phyloP scores from a whole-genome alignment of 2,329 filamentous ascomycete genomes.

The Tolypocladium ovalisporum region DNA sequence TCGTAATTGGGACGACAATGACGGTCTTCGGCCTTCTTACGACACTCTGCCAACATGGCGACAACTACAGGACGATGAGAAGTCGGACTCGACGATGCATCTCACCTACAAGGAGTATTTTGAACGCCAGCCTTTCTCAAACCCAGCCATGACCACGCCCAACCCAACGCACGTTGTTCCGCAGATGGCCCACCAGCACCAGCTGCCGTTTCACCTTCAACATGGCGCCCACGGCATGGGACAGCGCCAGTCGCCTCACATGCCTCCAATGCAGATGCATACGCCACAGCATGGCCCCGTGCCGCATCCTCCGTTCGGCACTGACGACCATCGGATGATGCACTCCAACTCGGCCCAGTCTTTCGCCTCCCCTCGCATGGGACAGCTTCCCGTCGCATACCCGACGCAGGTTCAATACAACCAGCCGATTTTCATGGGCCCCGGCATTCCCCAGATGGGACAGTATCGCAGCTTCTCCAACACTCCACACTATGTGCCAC shows the following conservation, averaged over 20 bases:
- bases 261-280: slow-evolving; percentile 68
- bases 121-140: slow-evolving; percentile 50
- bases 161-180: slow-evolving; percentile 59
- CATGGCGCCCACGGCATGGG: slow-evolving; percentile 58
- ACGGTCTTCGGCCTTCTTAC: slow-evolving; percentile 74
- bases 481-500: slow-evolving; percentile 58
- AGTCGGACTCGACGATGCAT: slow-evolving; percentile 50
- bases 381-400: slow-evolving; percentile 60
- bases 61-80: slow-evolving; percentile 59
- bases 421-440: slow-evolving; percentile 62
- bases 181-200: slow-evolving; percentile 71
- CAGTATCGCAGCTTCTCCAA: slow-evolving; percentile 62
- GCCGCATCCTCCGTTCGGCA: slow-evolving; percentile 55
- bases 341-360: slow-evolving; percentile 74
- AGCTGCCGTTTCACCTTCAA: slow-evolving; percentile 73
- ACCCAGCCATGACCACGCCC: slow-evolving; percentile 53
- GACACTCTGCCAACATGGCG: slow-evolving; percentile 82
- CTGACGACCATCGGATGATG: slow-evolving; percentile 83
- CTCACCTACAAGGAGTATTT: slow-evolving; percentile 70
- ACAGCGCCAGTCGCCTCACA: slow-evolving; percentile 61
- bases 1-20: slow-evolving; percentile 62
- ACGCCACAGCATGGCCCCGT: slow-evolving; percentile 59
- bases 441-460: slow-evolving; percentile 58
- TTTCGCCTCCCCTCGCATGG: slow-evolving; percentile 73
- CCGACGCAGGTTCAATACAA: slow-evolving; percentile 60